Evolutionary conservation across 257 asterid species (phyloP).

Genomic region (Scutellaria baicalensis): DNA sequence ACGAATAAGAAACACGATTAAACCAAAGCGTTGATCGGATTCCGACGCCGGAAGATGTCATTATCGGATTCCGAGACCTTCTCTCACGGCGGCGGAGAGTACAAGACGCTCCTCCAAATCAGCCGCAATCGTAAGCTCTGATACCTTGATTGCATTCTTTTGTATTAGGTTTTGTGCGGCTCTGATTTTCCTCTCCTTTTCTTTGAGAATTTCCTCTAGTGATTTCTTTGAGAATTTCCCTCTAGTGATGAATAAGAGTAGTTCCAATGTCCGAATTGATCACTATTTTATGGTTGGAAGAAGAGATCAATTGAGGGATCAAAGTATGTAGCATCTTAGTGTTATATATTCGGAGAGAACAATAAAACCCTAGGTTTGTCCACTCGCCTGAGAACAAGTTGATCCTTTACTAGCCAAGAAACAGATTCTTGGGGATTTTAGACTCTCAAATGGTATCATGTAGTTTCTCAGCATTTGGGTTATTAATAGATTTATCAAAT

Average conservation of each 20-base stretch:
- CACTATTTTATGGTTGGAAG: not conserved
- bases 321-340: not conserved
- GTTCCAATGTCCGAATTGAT: not conserved
- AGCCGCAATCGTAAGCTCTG: slow-evolving; percentile 78
- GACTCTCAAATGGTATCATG: not conserved
- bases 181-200: not conserved
- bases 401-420: not conserved
- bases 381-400: not conserved
- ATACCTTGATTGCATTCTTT: not conserved
- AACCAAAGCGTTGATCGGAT: not conserved
- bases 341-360: not conserved
- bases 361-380: not conserved
- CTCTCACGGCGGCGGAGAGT: slow-evolving; percentile 78
- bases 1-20: not conserved
- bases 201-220: not conserved
- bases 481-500: not conserved
- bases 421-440: not conserved
- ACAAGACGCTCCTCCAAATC: slow-evolving; percentile 77
- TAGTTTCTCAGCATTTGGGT: not conserved
- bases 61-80: slow-evolving; percentile 78
- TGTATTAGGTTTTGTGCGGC: not conserved
- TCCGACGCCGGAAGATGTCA: slow-evolving; percentile 49
- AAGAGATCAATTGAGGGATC: not conserved
- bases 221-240: not conserved
- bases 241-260: not conserved